Conservation (phyloP, 2,329 filamentous ascomycete genomes). For the Scytalidium lignicola region DNA sequence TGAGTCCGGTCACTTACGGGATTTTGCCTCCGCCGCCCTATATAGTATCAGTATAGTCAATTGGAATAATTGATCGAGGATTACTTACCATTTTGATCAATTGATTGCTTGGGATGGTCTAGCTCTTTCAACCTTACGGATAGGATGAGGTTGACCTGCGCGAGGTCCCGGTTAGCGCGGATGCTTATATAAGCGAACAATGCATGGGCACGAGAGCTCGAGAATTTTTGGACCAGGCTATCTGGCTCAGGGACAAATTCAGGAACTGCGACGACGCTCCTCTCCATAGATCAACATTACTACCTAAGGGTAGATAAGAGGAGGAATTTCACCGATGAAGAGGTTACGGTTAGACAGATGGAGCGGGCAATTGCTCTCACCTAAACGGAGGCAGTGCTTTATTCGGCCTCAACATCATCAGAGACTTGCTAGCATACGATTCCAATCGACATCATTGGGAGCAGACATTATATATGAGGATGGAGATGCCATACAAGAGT, state of each 20-base stretch:
- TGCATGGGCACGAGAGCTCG: conserved; percentile 8
- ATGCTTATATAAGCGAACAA: conserved; percentile 8
- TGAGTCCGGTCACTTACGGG: conserved; percentile 43
- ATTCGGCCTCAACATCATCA: conserved; percentile 28
- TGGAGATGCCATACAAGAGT: conserved; percentile 5
- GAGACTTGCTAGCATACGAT: conserved; percentile 20
- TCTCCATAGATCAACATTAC: conserved; percentile 5
- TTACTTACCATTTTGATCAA: conserved; percentile 52
- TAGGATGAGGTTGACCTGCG: conserved; percentile 13
- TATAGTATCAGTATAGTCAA: conserved; percentile 35
- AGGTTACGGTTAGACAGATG: conserved; percentile 56
- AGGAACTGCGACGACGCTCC: conserved; percentile 9
- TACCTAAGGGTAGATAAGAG: conserved; percentile 8
- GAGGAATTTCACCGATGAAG: conserved; percentile 43
- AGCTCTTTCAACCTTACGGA: conserved; percentile 1
- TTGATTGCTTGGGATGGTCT: conserved; percentile 14
- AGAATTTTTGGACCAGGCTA: conserved; percentile 18
- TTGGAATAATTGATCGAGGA: neutral
- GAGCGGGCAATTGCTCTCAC: conserved; percentile 53
- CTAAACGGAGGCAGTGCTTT: conserved; percentile 35
- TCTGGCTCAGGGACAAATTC: conserved; percentile 4
- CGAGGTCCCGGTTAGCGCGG: conserved; percentile 7
- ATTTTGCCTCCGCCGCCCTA: conserved; percentile 78
- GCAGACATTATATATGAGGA: conserved; percentile 24
- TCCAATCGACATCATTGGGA: conserved; percentile 13